phyloP scores from a whole-genome alignment of 129 eudicot species.

The Lactuca sativa region DNA sequence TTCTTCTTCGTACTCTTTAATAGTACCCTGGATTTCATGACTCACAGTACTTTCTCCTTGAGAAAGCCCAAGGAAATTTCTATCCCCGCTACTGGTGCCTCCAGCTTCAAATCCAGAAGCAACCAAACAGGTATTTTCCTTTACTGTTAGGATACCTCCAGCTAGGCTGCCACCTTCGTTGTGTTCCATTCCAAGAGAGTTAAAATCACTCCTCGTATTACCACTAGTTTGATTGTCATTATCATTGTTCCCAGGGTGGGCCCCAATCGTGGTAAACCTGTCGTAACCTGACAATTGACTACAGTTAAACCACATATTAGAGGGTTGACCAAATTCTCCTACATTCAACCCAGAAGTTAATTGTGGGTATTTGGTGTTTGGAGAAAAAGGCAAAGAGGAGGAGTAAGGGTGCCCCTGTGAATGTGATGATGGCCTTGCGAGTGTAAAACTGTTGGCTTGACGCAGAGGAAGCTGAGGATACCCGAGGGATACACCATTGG shows the following conservation, averaged over 20 bases:
- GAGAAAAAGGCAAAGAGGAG: background rate
- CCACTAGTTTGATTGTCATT: background rate
- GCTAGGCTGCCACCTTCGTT: background rate
- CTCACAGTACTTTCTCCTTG: constrained; percentile 5
- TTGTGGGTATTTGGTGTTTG: constrained; percentile 12
- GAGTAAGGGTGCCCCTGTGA: background rate
- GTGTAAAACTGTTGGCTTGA: constrained; percentile 6
- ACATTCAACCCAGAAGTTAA: constrained; percentile 8
- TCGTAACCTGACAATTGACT: background rate
- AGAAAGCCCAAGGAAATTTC: constrained; percentile 8
- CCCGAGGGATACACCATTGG: constrained; percentile 13
- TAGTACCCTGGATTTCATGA: background rate
- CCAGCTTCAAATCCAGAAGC: background rate
- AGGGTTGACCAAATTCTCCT: constrained; percentile 1
- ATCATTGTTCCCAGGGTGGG: background rate
- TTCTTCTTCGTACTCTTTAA: constrained; percentile 3
- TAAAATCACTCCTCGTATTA: background rate
- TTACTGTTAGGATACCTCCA: constrained; percentile 2
- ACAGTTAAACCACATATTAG: background rate
- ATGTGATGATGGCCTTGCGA: constrained; percentile 8
- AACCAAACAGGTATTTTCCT: background rate
- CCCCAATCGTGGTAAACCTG: background rate
- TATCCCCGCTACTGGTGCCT: background rate
- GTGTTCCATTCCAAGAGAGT: background rate
- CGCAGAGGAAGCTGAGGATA: background rate